Percentiles rank a stretch among this genome's conserved stretches.
These are phyloP conservation scores for Hordeum vulgare DNA, from an alignment of 176 grass and related monocot genomes.

Conservation along the genomic window DNA sequence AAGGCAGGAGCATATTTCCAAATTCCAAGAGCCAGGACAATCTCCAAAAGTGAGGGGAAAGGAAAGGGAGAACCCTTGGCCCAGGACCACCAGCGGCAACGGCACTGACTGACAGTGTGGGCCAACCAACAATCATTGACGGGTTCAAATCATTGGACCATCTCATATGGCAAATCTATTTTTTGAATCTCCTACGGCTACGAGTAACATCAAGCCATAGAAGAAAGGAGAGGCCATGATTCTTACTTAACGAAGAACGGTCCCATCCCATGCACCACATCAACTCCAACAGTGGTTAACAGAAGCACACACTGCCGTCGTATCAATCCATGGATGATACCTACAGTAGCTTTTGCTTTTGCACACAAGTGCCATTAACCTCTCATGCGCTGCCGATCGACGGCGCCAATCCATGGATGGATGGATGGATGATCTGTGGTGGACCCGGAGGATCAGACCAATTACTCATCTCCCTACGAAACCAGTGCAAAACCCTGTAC, in stretches of 20 bases:
- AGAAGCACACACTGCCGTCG: background rate
- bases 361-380: background rate
- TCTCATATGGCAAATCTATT: constrained; percentile 22
- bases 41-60: background rate
- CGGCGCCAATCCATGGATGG: constrained; percentile 16
- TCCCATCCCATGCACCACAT: background rate
- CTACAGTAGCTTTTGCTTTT: too few relatives aligned
- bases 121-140: constrained; percentile 23
- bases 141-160: constrained; percentile 26
- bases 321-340: too few relatives aligned
- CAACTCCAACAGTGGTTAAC: constrained; percentile 18
- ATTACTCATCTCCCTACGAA: constrained; percentile 37
- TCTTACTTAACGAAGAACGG: too few relatives aligned
- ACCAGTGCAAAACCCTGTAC: constrained; percentile 27
- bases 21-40: background rate
- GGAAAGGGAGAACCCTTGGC: background rate
- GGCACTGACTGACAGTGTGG: constrained; percentile 19
- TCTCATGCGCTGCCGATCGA: background rate
- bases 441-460: constrained; percentile 27
- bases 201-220: too few relatives aligned
- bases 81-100: constrained; percentile 20
- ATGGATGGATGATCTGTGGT: constrained; percentile 30
- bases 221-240: too few relatives aligned
- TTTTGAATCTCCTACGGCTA: constrained; percentile 32
- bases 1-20: background rate